These are phyloP conservation scores for Acacia concinna DNA, from an alignment of 331 rosid genomes.

Conservation along the genomic window DNA sequence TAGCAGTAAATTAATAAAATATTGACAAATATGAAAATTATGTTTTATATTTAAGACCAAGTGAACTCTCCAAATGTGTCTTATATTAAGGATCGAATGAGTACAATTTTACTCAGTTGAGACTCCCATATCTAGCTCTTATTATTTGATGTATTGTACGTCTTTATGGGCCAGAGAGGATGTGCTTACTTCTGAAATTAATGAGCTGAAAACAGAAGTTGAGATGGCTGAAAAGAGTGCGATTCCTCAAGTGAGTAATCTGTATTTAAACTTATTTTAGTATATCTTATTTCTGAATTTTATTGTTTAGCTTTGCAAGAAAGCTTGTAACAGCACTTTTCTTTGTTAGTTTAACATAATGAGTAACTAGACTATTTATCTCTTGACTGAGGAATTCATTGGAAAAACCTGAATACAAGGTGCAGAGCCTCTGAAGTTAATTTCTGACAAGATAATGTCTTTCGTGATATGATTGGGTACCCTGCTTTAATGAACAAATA, in stretches of 20 bases:
- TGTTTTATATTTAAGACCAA: no score
- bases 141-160: conserved; percentile 43
- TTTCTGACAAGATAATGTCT: no score
- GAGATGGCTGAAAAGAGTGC: conserved; percentile 97
- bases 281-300: conserved; percentile 12
- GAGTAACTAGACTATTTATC: neutral
- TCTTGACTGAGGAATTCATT: neutral
- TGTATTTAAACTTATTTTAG: conserved; percentile 19
- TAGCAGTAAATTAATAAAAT: no score
- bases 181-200: conserved; percentile 79
- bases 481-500: neutral
- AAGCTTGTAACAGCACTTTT: neutral
- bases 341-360: conserved; percentile 11
- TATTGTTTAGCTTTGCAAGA: conserved; percentile 16
- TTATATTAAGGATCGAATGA: no score
- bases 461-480: neutral
- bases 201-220: conserved; percentile 78
- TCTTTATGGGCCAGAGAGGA: conserved; percentile 77
- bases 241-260: conserved; percentile 88
- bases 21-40: no score
- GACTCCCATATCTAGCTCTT: conserved; percentile 1
- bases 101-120: neutral
- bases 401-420: neutral
- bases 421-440: neutral
- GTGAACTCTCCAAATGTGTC: no score